Evolutionary conservation across 129 eudicot genomes (phyloP), one percentile per base, ranked within the genome.

Genomic region (Lonicera japonica): DNA sequence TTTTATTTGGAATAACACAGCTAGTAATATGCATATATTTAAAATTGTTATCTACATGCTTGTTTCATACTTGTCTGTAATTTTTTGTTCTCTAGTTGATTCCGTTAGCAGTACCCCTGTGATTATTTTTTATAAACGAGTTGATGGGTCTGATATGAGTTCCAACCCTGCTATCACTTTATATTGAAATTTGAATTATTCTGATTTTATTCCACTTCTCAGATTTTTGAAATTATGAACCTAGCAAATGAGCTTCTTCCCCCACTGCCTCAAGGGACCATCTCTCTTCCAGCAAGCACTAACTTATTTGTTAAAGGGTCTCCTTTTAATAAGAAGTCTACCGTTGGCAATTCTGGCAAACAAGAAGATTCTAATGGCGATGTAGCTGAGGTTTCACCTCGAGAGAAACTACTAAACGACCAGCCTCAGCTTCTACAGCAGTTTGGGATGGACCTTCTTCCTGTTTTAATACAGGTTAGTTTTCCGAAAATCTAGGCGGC

Each of bases 201-300:
- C 2, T 43, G 50, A 14, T 43, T 43, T 14, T 43, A 43, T 43
- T 43, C 1, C 50, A 43, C 50, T 14, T 10, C 50, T 43, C 69
- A 94, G 95, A 83, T 94, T 60, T 88, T 94, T 79, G 99, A 94
- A 79, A 94, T 94, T 75, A 85, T 94, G 76, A 94, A 94, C 74
- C 82, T 94, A 54, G 92, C 96, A 74, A 94, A 94, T 66, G 96
- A 94, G 82, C 99, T 94, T 77, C 96, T 94, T 69, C 96, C 99
- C 12, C 89, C 95, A 5, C 79, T 94, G 61, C 96, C 96, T 14
- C 81, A 80, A 67, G 99, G 99, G 65, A 88, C 83, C 20, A 85
- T 88, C 12, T 80, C 96, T 64, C 95, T 94, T 67, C 99, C 96
- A 56, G 58, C 80, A 25, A 74, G 89, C 54, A 65, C 65, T 69